phyloP scores from a whole-genome alignment of 805 yeast genomes.

The Zygotorulaspora danielsina region DNA sequence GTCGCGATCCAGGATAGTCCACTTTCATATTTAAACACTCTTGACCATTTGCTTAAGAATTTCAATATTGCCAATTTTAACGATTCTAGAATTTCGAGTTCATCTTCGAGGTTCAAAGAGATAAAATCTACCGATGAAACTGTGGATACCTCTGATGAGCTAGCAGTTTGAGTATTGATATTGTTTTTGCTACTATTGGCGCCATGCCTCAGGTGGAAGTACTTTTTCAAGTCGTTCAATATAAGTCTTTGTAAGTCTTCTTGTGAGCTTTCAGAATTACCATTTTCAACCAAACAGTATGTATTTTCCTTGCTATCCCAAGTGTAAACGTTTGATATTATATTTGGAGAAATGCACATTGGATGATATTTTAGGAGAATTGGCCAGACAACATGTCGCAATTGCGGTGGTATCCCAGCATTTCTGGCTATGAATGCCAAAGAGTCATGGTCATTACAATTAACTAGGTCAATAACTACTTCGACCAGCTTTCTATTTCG shows the following conservation, averaged over 20 bases:
- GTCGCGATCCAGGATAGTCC: constrained; percentile 86
- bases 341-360: constrained; percentile 69
- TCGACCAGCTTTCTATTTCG: constrained; percentile 35
- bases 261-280: constrained; percentile 11
- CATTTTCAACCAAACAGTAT: constrained; percentile 15
- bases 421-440: constrained; percentile 78
- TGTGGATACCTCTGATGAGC: constrained; percentile 13
- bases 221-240: constrained; percentile 55
- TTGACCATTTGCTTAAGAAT: constrained; percentile 77
- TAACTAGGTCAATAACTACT: constrained; percentile 53
- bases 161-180: constrained; percentile 4
- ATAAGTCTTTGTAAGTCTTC: constrained; percentile 39
- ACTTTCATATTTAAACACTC: constrained; percentile 67
- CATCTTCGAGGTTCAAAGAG: constrained; percentile 35
- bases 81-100: constrained; percentile 44
- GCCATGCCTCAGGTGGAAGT: constrained; percentile 39
- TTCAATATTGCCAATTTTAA: constrained; percentile 57
- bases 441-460: constrained; percentile 62
- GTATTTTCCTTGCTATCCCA: constrained; percentile 22
- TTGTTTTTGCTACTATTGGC: constrained; percentile 1
- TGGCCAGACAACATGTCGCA: constrained; percentile 83
- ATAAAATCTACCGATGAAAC: constrained; percentile 11
- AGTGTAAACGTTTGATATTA: constrained; percentile 50
- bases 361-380: constrained; percentile 77
- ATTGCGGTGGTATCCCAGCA: constrained; percentile 77